phyloP scores from a whole-genome alignment of 1,139 yeast species.

The Magnusiomyces suaveolens region DNA sequence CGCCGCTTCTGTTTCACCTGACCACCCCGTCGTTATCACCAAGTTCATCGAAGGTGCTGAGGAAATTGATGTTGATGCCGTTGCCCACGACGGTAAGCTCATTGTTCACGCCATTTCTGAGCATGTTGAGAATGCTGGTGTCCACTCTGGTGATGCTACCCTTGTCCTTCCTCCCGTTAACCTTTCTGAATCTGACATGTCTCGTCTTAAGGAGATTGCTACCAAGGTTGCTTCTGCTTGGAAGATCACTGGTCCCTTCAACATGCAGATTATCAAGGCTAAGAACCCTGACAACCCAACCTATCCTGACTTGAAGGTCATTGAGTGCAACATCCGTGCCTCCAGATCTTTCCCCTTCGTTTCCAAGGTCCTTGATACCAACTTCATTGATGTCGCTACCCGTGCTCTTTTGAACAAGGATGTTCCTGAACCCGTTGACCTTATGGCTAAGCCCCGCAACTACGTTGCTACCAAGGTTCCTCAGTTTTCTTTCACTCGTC shows the following conservation, averaged over 20 bases:
- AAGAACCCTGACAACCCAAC: slow-evolving; percentile 66
- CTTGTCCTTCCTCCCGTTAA: slow-evolving; percentile 88
- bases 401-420: slow-evolving; percentile 69
- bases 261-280: slow-evolving; percentile 89
- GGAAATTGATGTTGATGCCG: slow-evolving; percentile 99
- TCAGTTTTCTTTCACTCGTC: slow-evolving; percentile 93
- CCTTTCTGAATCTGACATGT: slow-evolving; percentile 77
- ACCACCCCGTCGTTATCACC: slow-evolving; percentile 95
- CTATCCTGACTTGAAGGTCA: slow-evolving; percentile 72
- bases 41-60: slow-evolving; percentile 95
- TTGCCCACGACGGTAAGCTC: slow-evolving; percentile 88
- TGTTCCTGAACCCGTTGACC: slow-evolving; percentile 80
- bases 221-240: slow-evolving; percentile 87
- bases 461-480: slow-evolving; percentile 97
- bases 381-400: slow-evolving; percentile 90
- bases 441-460: slow-evolving; percentile 67
- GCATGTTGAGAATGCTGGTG: slow-evolving; percentile 99
- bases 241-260: slow-evolving; percentile 96
- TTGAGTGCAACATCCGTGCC: slow-evolving; percentile 97
- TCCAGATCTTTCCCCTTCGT: slow-evolving; percentile 98
- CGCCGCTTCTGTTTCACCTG: slow-evolving; percentile 96
- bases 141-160: slow-evolving; percentile 98
- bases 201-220: slow-evolving; percentile 86
- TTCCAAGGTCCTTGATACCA: slow-evolving; percentile 87
- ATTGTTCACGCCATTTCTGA: slow-evolving; percentile 97